Evolutionary conservation across 1,284 basidiomycete species (phyloP).

Genomic region (Cryptococcus maquisensis): DNA sequence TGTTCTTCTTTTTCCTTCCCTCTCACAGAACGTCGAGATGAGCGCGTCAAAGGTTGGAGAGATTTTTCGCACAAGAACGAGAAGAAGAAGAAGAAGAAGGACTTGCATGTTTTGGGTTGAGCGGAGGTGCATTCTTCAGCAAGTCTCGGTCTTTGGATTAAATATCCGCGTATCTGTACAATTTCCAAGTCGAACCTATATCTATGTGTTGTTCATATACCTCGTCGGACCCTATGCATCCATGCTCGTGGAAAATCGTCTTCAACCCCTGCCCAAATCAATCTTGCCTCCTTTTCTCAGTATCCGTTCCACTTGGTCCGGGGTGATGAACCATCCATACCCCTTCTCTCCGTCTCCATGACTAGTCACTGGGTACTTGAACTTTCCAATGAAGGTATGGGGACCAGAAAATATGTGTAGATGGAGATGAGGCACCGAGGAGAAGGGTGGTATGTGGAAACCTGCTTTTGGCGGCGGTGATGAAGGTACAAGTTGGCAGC

Average conservation of each 20-base stretch:
- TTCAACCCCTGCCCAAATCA: conserved; percentile 43
- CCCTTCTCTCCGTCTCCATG: conserved; percentile 54
- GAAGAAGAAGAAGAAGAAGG: conserved; percentile 45
- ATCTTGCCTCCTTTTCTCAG: conserved; percentile 58
- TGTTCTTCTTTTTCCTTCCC: conserved; percentile 7
- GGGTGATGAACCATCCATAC: conserved; percentile 70
- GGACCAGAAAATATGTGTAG: conserved; percentile 71
- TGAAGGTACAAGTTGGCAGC: conserved; percentile 54
- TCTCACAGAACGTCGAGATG: conserved; percentile 40
- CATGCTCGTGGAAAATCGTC: not conserved
- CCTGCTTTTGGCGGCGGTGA: conserved; percentile 59
- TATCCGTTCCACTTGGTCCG: conserved; percentile 61
- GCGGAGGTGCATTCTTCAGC: not conserved
- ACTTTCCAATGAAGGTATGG: conserved; percentile 53
- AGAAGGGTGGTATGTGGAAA: conserved; percentile 78
- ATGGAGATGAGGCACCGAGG: conserved; percentile 73
- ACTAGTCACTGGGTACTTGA: conserved; percentile 58
- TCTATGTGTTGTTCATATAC: too few species aligned
- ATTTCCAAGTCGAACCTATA: too few species aligned
- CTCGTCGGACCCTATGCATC: too few species aligned
- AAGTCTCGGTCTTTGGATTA: not conserved
- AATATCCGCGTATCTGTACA: too few species aligned
- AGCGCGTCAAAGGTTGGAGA: conserved; percentile 44
- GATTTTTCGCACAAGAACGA: conserved; percentile 33
- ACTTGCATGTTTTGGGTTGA: conserved; percentile 39